A percentile compares a stretch with the other conserved stretches of the same genome.
Conservation (phyloP, 306 rosid genomes). For the Boehmeria nivea region DNA sequence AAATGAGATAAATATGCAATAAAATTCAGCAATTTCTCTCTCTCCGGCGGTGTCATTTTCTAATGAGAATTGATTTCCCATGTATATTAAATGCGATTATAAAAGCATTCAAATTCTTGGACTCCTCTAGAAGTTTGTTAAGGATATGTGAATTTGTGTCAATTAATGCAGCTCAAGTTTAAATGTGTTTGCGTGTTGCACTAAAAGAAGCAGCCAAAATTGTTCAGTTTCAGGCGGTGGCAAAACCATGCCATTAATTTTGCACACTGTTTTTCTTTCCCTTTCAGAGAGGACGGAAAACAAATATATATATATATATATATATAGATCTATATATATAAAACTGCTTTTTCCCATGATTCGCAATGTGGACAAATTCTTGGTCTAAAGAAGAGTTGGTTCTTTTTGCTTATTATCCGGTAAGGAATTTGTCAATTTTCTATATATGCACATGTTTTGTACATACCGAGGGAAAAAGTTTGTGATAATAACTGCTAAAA, state of each 20-base stretch:
- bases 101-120: not conserved
- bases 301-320: not conserved
- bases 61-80: no score
- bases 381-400: conserved; percentile 14
- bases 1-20: no score
- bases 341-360: not conserved
- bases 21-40: no score
- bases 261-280: conserved; percentile 1
- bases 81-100: no score
- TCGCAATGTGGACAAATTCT: conserved; percentile 3
- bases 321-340: no score
- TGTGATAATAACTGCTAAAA: not conserved
- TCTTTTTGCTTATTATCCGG: conserved; percentile 6
- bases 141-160: not conserved
- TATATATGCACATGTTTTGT: conserved; percentile 7
- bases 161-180: conserved; percentile 6
- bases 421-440: not conserved
- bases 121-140: conserved; percentile 1
- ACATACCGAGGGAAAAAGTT: not conserved
- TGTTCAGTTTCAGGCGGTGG: conserved; percentile 22
- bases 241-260: conserved; percentile 12
- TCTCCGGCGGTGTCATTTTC: no score
- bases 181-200: not conserved
- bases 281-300: not conserved
- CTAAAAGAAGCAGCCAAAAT: conserved; percentile 9